Percentiles rank a stretch among this genome's conserved stretches.
Conservation (phyloP, 1,284 basidiomycete genomes). For the Moesziomyces antarcticus region DNA sequence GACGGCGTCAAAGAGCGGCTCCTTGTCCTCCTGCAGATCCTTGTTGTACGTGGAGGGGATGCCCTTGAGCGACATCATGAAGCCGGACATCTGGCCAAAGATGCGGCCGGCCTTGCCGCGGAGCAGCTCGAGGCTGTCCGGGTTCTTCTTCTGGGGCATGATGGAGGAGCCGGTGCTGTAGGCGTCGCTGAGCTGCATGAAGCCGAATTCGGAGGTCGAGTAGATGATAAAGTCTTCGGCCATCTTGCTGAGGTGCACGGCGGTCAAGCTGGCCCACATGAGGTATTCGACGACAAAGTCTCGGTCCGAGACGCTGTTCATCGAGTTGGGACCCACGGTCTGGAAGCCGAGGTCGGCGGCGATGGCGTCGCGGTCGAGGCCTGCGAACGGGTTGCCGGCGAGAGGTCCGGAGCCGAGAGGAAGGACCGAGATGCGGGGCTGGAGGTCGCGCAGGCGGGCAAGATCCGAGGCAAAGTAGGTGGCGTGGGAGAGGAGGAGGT, state of each 20-base stretch:
- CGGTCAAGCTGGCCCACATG: constrained; percentile 92
- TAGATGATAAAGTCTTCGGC: constrained; percentile 97
- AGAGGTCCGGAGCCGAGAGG: constrained; percentile 94
- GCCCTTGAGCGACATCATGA: constrained; percentile 97
- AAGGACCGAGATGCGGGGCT: constrained; percentile 80
- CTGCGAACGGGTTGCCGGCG: constrained; percentile 89
- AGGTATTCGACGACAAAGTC: constrained; percentile 97
- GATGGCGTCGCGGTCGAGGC: constrained; percentile 63
- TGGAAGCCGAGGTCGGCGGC: constrained; percentile 66
- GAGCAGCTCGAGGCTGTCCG: constrained; percentile 92
- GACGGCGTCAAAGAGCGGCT: constrained; percentile 92
- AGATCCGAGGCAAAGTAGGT: constrained; percentile 90
- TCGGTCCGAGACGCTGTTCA: constrained; percentile 86
- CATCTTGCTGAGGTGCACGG: constrained; percentile 92
- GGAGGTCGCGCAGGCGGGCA: constrained; percentile 83
- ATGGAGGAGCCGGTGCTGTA: constrained; percentile 99
- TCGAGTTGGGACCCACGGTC: constrained; percentile 65
- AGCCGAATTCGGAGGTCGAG: constrained; percentile 95
- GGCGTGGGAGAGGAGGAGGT: constrained; percentile 92
- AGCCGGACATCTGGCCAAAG: constrained; percentile 97
- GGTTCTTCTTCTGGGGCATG: constrained; percentile 99
- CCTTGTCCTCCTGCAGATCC: constrained; percentile 98
- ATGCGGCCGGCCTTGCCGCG: constrained; percentile 94
- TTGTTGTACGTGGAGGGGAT: constrained; percentile 99
- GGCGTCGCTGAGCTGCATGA: constrained; percentile 91